Percentiles rank a stretch among this genome's conserved stretches.
Conservation (phyloP, 2,329 filamentous ascomycete genomes). For the Mycosphaerella sp. region DNA sequence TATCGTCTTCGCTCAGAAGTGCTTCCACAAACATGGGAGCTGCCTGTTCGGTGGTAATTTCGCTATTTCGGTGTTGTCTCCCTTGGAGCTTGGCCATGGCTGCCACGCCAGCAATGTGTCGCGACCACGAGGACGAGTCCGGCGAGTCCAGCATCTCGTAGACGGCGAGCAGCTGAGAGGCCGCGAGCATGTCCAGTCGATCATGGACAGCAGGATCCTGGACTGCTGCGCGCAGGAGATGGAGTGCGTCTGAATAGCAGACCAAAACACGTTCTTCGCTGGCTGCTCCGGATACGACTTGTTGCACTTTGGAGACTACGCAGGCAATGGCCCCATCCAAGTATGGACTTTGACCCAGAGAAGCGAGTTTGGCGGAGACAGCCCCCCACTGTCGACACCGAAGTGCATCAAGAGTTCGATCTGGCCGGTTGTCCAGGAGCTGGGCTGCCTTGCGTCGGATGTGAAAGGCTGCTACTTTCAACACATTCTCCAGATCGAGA, state of each 20-base stretch:
- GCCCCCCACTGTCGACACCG: slow-evolving; percentile 15
- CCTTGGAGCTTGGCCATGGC: slow-evolving; percentile 13
- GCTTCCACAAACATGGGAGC: slow-evolving; percentile 17
- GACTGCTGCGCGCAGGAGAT: slow-evolving; percentile 10
- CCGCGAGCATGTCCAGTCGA: slow-evolving; percentile 13
- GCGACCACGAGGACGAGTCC: slow-evolving; percentile 4
- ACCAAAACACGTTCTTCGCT: slow-evolving; percentile 8
- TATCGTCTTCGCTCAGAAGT: slow-evolving; percentile 10
- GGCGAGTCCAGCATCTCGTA: slow-evolving; percentile 16
- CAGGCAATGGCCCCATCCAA: slow-evolving; percentile 15
- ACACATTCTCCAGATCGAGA: slow-evolving; percentile 11
- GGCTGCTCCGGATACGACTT: slow-evolving; percentile 11
- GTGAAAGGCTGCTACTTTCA: slow-evolving; percentile 15
- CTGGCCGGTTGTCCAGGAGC: slow-evolving; percentile 6
- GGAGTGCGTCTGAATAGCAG: slow-evolving; percentile 11
- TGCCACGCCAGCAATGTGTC: slow-evolving; percentile 13
- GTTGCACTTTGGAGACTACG: slow-evolving; percentile 13
- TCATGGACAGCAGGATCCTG: slow-evolving; percentile 9
- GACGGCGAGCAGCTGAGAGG: slow-evolving; percentile 12
- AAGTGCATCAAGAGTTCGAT: slow-evolving; percentile 10
- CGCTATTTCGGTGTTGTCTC: neutral
- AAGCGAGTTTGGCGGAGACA: slow-evolving; percentile 6
- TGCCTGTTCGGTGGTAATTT: slow-evolving; percentile 7
- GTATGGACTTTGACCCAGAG: slow-evolving; percentile 7
- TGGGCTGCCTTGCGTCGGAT: slow-evolving; percentile 14